Evolutionary conservation across 768 basidiomycete species (phyloP).

Genomic region (Pleurotus ostreatus): DNA sequence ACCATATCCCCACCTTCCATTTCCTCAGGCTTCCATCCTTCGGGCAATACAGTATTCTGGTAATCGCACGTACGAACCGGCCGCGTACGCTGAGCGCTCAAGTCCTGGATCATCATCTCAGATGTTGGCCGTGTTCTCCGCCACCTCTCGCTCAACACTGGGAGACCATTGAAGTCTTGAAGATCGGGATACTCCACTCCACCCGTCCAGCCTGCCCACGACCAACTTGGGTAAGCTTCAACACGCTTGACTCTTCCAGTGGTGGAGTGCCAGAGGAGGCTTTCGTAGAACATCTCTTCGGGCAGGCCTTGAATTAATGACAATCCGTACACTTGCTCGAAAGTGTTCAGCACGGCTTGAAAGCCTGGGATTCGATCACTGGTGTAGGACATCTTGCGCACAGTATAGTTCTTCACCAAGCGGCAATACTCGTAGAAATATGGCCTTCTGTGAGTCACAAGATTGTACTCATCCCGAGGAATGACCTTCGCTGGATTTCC

Average conservation of each 20-base stretch:
- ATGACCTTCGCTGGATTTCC: background rate
- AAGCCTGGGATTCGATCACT: slow-evolving; percentile 2
- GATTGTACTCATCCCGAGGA: background rate
- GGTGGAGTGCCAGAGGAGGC: background rate
- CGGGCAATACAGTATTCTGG: background rate
- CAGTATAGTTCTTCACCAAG: background rate
- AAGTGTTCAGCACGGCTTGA: background rate
- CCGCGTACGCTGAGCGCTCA: background rate
- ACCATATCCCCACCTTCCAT: background rate
- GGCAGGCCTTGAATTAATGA: background rate
- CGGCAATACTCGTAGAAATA: background rate
- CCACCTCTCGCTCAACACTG: background rate
- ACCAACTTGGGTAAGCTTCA: background rate
- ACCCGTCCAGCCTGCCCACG: slow-evolving; percentile 1
- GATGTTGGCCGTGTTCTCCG: background rate
- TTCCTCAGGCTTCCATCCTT: background rate
- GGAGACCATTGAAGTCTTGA: slow-evolving; percentile 1
- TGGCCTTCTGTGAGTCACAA: background rate
- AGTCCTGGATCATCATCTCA: background rate
- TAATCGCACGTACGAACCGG: background rate
- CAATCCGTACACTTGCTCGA: background rate
- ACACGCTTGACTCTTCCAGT: background rate
- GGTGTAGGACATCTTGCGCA: background rate
- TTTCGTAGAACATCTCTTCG: slow-evolving; percentile 2
- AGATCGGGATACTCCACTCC: background rate